Percentiles rank a stretch among this genome's conserved stretches.
These are phyloP conservation scores for Geranium incanum DNA, from an alignment of 441 rosid species.

Conservation along the genomic window DNA sequence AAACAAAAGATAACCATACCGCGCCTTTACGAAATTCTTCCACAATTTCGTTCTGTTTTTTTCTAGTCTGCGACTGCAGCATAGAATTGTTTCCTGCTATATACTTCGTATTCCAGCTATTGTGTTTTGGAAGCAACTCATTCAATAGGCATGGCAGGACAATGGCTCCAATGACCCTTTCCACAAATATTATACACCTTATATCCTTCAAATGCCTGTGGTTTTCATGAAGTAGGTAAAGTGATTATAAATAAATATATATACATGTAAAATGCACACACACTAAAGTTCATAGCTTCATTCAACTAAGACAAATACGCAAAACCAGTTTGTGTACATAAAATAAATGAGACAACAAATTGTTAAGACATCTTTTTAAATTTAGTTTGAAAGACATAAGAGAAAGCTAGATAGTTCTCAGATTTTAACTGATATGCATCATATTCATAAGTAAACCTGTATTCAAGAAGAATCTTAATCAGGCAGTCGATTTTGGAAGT, in stretches of 20 bases:
- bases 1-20: constrained; percentile 34
- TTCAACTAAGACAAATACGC: neutral
- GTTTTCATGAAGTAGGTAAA: constrained; percentile 7
- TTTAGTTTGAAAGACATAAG: too few relatives aligned
- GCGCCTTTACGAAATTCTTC: constrained; percentile 73
- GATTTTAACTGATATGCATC: constrained; percentile 6
- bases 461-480: constrained; percentile 52
- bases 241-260: neutral
- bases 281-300: neutral
- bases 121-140: constrained; percentile 48
- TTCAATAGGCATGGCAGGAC: constrained; percentile 50
- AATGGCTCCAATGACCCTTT: constrained; percentile 68
- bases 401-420: neutral
- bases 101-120: constrained; percentile 58
- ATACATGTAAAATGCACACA: neutral
- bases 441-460: constrained; percentile 43
- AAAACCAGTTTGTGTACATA: neutral
- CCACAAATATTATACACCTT: constrained; percentile 78
- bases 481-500: constrained; percentile 53
- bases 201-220: constrained; percentile 50
- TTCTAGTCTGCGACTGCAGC: constrained; percentile 56
- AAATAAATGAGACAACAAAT: neutral
- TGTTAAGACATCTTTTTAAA: too few relatives aligned
- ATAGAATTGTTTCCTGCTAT: constrained; percentile 66
- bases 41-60: constrained; percentile 64